phyloP scores from a whole-genome alignment of 331 rosid genomes.

The Erythrophleum ivorense region DNA sequence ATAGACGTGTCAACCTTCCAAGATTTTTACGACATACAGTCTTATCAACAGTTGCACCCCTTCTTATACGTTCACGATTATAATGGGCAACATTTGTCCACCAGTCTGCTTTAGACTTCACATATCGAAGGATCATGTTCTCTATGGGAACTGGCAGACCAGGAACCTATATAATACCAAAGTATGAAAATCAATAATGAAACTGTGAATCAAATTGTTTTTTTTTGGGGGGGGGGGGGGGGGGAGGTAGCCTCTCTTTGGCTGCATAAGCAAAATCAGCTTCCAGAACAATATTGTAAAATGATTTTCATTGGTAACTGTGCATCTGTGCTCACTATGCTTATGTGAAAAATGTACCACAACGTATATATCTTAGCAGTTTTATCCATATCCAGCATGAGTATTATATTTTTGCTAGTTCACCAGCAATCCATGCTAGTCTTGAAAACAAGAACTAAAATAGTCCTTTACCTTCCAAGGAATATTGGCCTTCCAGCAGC shows the following conservation, averaged over 20 bases:
- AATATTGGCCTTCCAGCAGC: constrained; percentile 99
- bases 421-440: background rate
- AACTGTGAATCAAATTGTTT: background rate
- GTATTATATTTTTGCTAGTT: background rate
- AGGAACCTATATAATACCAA: constrained; percentile 67
- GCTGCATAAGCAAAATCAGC: background rate
- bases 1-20: constrained; percentile 94
- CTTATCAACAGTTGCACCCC: constrained; percentile 99
- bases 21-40: constrained; percentile 98
- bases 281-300: background rate
- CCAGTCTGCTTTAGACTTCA: constrained; percentile 99
- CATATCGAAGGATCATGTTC: constrained; percentile 98
- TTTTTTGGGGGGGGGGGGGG: no score
- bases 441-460: background rate
- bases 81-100: constrained; percentile 99
- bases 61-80: constrained; percentile 96
- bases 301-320: background rate
- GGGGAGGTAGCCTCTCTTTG: background rate
- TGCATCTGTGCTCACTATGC: background rate
- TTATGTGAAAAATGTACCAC: background rate
- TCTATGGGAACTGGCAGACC: constrained; percentile 97
- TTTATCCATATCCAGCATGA: background rate
- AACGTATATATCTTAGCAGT: background rate
- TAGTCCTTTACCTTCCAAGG: constrained; percentile 84
- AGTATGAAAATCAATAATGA: constrained; percentile 5